Base-by-base conservation (phyloP, 1,284 basidiomycete species). In the Pisolithus thermaeus region DNA sequence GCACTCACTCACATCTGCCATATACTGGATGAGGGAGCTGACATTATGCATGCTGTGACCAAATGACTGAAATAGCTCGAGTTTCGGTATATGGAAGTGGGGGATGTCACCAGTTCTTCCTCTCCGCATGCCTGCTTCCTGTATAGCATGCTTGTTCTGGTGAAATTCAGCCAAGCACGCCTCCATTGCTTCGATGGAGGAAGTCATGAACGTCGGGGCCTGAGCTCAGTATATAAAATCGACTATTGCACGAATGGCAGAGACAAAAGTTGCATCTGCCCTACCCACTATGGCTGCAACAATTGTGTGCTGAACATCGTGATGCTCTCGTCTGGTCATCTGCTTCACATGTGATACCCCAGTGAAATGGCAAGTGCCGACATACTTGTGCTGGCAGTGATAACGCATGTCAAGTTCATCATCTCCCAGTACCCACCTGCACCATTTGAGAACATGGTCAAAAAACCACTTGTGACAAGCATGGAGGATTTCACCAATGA, bases 171-270 rank as follows among this genome's bases (percentile, higher is more conserved):
- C 4, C 1, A 50, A 30, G 8, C 41, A 25, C 5, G 20, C 9
- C 11, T 27, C 18, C 49, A 50, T 44, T 16, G 23, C n/a, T 14
- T 25, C 1, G 14, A 53, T 35, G 0, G 50, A 49, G 6, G 47
- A 47, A 5, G 46, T 18, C 3, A 47, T 53, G 28, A 47, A 38
- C 1, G 47, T 22, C 3, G 49, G 45, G 20, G 28, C 7, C n/a
- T 56, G 55, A 3, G 45, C 47, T 3, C 7, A 8, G 20, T 56
- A 56, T 1, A 53, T 53, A 28, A 56, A 56, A 3, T 52, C 44
- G 6, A 56, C 9, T 1, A 56, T 28, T 1, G 52, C 16, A 16
- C 12, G 35, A 16, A 53, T 44, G 2, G 39, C 11, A 12, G 0
- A 1, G 1, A 53, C 35, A 12, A 50, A 47, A 5, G 18, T 7